Base-by-base conservation (phyloP, 2,329 filamentous ascomycete genomes). In the Stagonosporopsis cucurbitacearum region DNA sequence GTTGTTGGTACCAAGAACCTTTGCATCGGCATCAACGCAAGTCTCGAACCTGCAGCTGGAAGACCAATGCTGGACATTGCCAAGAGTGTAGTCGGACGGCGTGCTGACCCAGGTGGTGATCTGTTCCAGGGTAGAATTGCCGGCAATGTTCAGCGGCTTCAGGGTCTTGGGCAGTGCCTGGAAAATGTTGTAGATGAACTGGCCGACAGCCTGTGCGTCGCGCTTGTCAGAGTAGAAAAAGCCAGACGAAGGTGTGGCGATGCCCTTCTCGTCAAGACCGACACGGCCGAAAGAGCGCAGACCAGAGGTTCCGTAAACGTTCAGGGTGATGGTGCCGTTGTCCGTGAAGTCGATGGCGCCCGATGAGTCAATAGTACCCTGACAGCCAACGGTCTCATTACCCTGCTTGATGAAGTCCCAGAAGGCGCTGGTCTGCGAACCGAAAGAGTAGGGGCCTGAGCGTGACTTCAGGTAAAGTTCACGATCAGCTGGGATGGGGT, bases 291-390 rank as follows among this genome's bases (percentile, higher is more conserved):
- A 68, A 2, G 82, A 84, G 6, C 77, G 75, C 20, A 84, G 73
- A 1, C 83, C 83, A 0, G 82, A 84, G 0, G 83, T 85, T 8
- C 82, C 82, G 70, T 85, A 85, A 4, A 85, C 69, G 66, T 85
- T 85, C 19, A 85, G 74, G 0, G 82, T 84, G 47, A 85, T 81
- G 56, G 81, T 83, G 54, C 80, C 75, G 47, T 75, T 75, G 30
- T 66, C 63, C 1, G 55, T 77, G 62, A 69, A 81, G 8, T 72
- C 78, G 1, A 69, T 66, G 36, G 73, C 78, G 2, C 82, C 82
- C 0, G 79, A 71, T 0, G 79, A 78, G 67, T 80, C 80, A 51
- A 85, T 80, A 0, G 82, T 85, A 6, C 82, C 82, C 59, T 85
- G 83, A 20, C 83, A 74, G 0, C 78, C 81, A 3, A 78, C 74